Evolutionary conservation across 768 basidiomycete species (phyloP).

Genomic region (Neoboletus magnificus): DNA sequence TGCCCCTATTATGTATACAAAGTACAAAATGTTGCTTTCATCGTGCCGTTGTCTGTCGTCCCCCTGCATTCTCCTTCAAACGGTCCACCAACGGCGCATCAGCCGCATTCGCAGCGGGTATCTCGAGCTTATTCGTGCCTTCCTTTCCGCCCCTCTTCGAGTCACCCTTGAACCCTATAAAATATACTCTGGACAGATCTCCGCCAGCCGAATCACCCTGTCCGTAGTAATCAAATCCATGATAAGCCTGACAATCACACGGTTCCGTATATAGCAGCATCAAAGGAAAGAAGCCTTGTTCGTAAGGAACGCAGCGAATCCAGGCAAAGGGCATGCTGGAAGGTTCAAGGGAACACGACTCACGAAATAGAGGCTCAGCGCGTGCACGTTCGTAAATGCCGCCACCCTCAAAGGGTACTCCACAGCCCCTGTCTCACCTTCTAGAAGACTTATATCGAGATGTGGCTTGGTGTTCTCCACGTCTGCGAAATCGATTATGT

Average conservation of each 20-base stretch:
- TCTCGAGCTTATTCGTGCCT: conserved; percentile 59
- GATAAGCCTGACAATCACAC: conserved; percentile 12
- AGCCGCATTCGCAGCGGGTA: conserved; percentile 78
- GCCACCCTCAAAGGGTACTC: conserved; percentile 79
- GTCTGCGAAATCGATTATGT: conserved; percentile 75
- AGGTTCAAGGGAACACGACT: conserved; percentile 31
- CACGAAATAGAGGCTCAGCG: conserved; percentile 78
- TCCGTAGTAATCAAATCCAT: conserved; percentile 1
- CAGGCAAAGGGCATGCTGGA: conserved; percentile 18
- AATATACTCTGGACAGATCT: conserved; percentile 67
- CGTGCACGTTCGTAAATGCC: conserved; percentile 71
- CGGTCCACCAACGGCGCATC: conserved; percentile 67
- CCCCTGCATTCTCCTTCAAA: conserved; percentile 52
- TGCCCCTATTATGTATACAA: conserved; percentile 2
- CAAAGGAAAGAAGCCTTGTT: conserved; percentile 11
- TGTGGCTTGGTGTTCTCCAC: conserved; percentile 68
- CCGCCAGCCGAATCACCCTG: conserved; percentile 69
- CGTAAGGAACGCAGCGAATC: not conserved
- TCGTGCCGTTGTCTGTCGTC: conserved; percentile 62
- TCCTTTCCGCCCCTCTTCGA: conserved; percentile 52
- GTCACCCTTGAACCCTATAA: conserved; percentile 82
- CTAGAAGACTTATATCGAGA: conserved; percentile 64
- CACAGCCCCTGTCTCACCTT: conserved; percentile 63
- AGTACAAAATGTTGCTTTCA: conserved; percentile 15
- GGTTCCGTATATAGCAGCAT: conserved; percentile 20